phyloP scores from a whole-genome alignment of 176 grass and related monocot species.

The Saccharum spontaneum region DNA sequence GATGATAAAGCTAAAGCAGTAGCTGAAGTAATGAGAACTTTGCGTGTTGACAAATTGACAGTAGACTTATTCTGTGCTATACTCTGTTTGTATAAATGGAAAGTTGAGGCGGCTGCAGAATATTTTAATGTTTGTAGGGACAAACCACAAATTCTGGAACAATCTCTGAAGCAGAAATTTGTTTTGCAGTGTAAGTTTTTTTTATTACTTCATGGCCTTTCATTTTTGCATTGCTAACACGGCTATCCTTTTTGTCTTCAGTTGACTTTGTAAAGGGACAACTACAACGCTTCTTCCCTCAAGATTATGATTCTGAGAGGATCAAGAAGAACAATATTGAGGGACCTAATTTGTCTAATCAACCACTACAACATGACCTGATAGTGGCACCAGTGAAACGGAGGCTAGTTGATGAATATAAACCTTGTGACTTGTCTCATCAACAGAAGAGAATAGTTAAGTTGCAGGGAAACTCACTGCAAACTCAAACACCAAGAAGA shows the following conservation, averaged over 20 bases:
- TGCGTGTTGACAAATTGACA: slow-evolving; percentile 39
- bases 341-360: slow-evolving; percentile 25
- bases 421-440: slow-evolving; percentile 26
- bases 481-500: slow-evolving; percentile 39
- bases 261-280: slow-evolving; percentile 49
- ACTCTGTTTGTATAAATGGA: slow-evolving; percentile 53
- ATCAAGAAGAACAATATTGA: slow-evolving; percentile 4
- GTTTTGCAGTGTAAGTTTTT: slow-evolving; percentile 41
- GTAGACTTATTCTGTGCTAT: slow-evolving; percentile 46
- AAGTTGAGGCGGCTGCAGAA: slow-evolving; percentile 35
- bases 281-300: slow-evolving; percentile 41
- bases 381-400: slow-evolving; percentile 11
- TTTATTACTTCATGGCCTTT: neutral
- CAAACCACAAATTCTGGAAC: slow-evolving; percentile 29
- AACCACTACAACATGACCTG: slow-evolving; percentile 12
- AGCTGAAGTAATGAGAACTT: slow-evolving; percentile 37
- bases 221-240: slow-evolving; percentile 10
- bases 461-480: slow-evolving; percentile 1
- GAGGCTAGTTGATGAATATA: slow-evolving; percentile 23
- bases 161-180: slow-evolving; percentile 48
- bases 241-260: slow-evolving; percentile 23
- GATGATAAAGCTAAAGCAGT: slow-evolving; percentile 50
- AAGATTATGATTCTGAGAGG: slow-evolving; percentile 20
- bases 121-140: slow-evolving; percentile 38
- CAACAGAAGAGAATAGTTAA: slow-evolving; percentile 18